Conservation (phyloP, 768 basidiomycete species). For the Serendipita sp. region DNA sequence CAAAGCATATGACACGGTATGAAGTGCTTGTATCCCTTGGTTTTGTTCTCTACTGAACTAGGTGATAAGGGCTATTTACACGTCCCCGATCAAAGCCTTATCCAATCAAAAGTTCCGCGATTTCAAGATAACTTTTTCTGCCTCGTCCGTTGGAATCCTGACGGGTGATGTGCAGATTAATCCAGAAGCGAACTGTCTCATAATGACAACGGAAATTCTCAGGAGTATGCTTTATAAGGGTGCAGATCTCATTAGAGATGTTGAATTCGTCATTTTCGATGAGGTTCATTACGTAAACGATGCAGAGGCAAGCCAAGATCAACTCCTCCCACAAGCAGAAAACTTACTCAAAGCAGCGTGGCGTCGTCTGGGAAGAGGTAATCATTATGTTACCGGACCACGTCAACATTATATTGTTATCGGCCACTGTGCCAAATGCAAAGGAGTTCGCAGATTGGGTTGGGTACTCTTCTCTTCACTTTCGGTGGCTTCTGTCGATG, state of each 20-base stretch:
- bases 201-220: conserved; percentile 97
- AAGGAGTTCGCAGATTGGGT: conserved; percentile 99
- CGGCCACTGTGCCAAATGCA: conserved; percentile 95
- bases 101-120: conserved; percentile 99
- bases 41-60: neutral
- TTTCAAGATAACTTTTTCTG: conserved; percentile 91
- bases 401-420: conserved; percentile 90
- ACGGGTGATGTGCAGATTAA: conserved; percentile 96
- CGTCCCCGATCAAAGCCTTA: conserved; percentile 94
- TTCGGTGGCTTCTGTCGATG: neutral
- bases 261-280: conserved; percentile 98
- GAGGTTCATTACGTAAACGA: conserved; percentile 99
- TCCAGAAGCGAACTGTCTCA: conserved; percentile 88
- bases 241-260: conserved; percentile 93
- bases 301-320: conserved; percentile 55
- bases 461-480: conserved; percentile 41
- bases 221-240: conserved; percentile 98
- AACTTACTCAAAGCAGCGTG: conserved; percentile 40
- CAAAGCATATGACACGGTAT: conserved; percentile 97
- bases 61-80: conserved; percentile 78
- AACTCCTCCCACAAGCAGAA: conserved; percentile 10
- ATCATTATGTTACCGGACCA: conserved; percentile 99
- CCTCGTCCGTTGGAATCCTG: conserved; percentile 82
- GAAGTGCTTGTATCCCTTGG: conserved; percentile 6
- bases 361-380: conserved; percentile 99